Evolutionary conservation across 768 basidiomycete genomes (phyloP).

Genomic region (Xerocomellus intermedius): DNA sequence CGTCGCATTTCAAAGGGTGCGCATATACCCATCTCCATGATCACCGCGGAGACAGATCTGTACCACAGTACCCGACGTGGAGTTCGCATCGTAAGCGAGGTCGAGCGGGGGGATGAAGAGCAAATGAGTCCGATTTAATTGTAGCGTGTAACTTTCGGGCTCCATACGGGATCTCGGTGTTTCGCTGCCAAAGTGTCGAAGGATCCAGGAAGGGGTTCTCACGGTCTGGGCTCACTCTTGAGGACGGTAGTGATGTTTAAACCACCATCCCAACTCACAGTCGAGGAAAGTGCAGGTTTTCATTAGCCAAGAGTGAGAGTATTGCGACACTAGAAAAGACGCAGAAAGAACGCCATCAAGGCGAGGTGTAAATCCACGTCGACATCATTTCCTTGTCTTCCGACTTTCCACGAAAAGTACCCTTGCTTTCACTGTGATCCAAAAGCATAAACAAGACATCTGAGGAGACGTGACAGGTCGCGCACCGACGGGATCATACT

Average conservation of each 20-base stretch:
- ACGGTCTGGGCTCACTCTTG: neutral
- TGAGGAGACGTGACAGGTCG: neutral
- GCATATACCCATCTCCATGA: slow-evolving; percentile 20
- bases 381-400: slow-evolving; percentile 60
- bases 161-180: neutral
- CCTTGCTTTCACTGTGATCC: slow-evolving; percentile 54
- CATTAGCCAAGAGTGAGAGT: neutral
- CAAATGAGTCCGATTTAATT: slow-evolving; percentile 23
- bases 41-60: slow-evolving; percentile 23
- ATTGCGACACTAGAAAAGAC: neutral
- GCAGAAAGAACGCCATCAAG: neutral
- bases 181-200: neutral
- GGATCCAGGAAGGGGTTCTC: neutral
- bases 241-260: too few relatives aligned
- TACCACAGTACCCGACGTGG: slow-evolving; percentile 20
- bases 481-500: slow-evolving; percentile 86
- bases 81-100: neutral
- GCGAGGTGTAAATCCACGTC: neutral
- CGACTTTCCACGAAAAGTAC: slow-evolving; percentile 80
- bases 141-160: slow-evolving; percentile 10
- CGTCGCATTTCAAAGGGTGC: neutral
- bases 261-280: neutral
- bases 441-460: neutral
- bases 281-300: neutral
- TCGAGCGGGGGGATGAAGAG: slow-evolving; percentile 21